These are phyloP conservation scores for Juncus inflexus DNA, from an alignment of 176 grass and related monocot genomes.

Conservation along the genomic window DNA sequence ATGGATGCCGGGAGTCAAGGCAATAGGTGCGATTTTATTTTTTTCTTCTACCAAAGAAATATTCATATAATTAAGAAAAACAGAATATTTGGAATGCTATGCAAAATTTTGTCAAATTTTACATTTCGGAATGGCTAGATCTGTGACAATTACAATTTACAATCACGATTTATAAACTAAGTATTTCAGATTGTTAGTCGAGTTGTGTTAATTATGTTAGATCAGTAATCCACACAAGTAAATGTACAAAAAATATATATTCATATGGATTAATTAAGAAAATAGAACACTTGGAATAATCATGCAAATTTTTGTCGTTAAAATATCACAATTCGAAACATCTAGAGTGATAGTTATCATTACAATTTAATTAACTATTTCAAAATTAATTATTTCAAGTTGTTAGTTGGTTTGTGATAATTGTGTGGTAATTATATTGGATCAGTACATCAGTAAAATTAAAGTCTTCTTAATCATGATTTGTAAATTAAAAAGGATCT, in stretches of 20 bases:
- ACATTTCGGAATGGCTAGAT: too few species aligned
- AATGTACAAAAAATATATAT: too few species aligned
- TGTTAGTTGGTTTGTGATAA: too few species aligned
- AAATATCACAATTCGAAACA: background rate
- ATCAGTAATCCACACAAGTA: too few species aligned
- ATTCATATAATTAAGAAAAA: too few species aligned
- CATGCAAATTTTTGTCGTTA: background rate
- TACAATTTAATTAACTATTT: background rate
- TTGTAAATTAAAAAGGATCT: background rate
- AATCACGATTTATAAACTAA: too few species aligned
- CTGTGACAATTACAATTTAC: too few species aligned
- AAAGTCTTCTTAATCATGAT: background rate
- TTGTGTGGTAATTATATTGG: background rate
- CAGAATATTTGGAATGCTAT: too few species aligned
- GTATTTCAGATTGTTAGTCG: too few species aligned
- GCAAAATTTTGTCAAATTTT: too few species aligned
- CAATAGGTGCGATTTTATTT: constrained; percentile 23
- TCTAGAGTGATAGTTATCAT: background rate
- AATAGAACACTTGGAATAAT: background rate
- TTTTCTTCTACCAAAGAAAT: background rate
- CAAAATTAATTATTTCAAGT: background rate
- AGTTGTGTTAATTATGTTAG: too few species aligned
- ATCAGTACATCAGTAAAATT: background rate
- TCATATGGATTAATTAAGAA: too few species aligned
- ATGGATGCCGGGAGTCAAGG: constrained; percentile 22